Base-by-base conservation (phyloP, 352 stramenopile genomes). In the Globisporangium solare region DNA sequence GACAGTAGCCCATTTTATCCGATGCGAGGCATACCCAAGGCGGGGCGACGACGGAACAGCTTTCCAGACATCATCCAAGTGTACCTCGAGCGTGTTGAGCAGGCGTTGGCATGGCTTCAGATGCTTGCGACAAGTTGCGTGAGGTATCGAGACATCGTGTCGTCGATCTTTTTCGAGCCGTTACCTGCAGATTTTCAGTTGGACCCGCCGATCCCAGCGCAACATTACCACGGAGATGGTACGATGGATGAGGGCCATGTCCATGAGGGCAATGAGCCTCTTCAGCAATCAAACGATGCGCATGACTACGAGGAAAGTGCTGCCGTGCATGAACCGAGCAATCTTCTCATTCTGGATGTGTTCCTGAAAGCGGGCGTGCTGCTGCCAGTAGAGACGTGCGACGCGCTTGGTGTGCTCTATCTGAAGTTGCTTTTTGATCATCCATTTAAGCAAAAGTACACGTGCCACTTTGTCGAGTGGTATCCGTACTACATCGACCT, bases 371-470 rank as follows among this genome's bases (percentile, higher is more conserved):
- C 75, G 0, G 79, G 83, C 7, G 68, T 94, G 2, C 39, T 94
- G 47, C 59, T 94, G 3, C 83, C 83, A 4, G 61, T 89, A 10
- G 80, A 91, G 46, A 76, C 73, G 40, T 87, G 76, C 40, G 83
- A 94, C 46, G 75, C 77, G 6, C 74, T 94, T n/a, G 81, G 83
- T 8, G 83, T 94, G 15, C 53, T 94, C 41, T 94, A 88, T 56
- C 53, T 94, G 39, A 90, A 92, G 48, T 66, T 94, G 14, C 61
- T 94, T 7, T 92, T 94, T 35, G 83, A 92, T 62, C 70, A 87
- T 52, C 55, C 62, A 32, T 94, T 94, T 68, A 94, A 94, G 66
- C 70, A 88, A 57, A 67, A 74, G 59, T 94, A 88, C 58, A 91
- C 83, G 10, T 86, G 76, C 49, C 76, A 89, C 54, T 94, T 94